Conservation (phyloP, 2,329 filamentous ascomycete genomes). For the Cladosporium halotolerans region DNA sequence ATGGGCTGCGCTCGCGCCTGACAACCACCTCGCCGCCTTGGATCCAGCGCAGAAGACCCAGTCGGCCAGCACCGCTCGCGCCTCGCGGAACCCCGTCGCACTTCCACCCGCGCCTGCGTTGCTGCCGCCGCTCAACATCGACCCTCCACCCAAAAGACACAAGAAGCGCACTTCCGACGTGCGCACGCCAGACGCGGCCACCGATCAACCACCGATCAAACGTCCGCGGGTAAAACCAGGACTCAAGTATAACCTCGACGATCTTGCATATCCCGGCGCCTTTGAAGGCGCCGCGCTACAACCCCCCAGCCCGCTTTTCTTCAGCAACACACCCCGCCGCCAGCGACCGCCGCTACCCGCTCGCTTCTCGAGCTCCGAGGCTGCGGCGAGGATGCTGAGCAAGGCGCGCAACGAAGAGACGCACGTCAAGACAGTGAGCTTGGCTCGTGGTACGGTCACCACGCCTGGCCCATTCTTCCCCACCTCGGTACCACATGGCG, state of each 20-base stretch:
- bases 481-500: constrained; percentile 35
- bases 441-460: constrained; percentile 42
- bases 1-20: constrained; percentile 4
- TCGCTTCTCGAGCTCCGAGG: constrained; percentile 53
- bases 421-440: constrained; percentile 46
- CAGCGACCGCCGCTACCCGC: constrained; percentile 40
- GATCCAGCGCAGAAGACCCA: background rate
- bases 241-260: constrained; percentile 19
- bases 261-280: constrained; percentile 16
- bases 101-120: background rate
- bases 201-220: constrained; percentile 12
- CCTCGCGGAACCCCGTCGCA: background rate
- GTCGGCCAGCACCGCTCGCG: background rate
- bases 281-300: constrained; percentile 16
- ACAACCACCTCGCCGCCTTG: background rate
- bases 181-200: background rate
- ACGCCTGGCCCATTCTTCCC: constrained; percentile 28
- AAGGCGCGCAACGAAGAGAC: constrained; percentile 45
- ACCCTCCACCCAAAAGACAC: background rate
- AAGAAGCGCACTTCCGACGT: constrained; percentile 7
- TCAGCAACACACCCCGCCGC: constrained; percentile 39
- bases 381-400: constrained; percentile 53
- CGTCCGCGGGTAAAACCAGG: constrained; percentile 17
- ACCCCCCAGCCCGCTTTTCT: constrained; percentile 48
- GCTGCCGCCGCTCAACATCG: background rate